Evolutionary conservation across 441 rosid genomes (phyloP).

Genomic region (Euphorbia schlechtendalii): DNA sequence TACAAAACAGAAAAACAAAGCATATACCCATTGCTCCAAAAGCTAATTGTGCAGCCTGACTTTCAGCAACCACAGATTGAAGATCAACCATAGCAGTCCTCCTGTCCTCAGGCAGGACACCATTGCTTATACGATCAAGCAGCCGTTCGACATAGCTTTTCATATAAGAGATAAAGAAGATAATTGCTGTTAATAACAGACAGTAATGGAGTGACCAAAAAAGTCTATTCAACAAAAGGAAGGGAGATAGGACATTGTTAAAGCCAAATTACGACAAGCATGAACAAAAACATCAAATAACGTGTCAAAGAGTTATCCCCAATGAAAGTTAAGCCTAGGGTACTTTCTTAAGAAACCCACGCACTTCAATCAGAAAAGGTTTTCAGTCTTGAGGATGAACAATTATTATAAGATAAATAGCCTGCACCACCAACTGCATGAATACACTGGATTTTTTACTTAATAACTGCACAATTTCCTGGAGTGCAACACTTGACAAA

Average conservation of each 20-base stretch:
- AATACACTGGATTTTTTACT: not conserved
- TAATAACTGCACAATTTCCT: no score
- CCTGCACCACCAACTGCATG: not conserved
- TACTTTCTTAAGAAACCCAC: not conserved
- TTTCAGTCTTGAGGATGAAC: not conserved
- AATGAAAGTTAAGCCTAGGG: not conserved
- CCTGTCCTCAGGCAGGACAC: conserved; percentile 79
- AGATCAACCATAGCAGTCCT: conserved; percentile 79
- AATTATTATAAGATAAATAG: not conserved
- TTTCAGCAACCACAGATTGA: conserved; percentile 85
- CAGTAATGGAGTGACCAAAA: not conserved
- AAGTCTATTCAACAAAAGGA: not conserved
- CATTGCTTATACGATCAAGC: conserved; percentile 84
- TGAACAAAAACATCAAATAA: not conserved
- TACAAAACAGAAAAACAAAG: conserved; percentile 11
- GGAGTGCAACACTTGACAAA: not conserved
- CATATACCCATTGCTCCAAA: conserved; percentile 80
- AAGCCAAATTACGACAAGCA: not conserved
- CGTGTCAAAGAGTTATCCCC: not conserved
- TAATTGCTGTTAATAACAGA: conserved; percentile 4
- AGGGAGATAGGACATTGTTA: not conserved
- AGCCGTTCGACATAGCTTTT: conserved; percentile 73
- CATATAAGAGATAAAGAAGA: conserved; percentile 8
- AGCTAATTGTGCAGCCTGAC: conserved; percentile 74
- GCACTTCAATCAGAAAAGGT: not conserved